Evolutionary conservation across 768 basidiomycete species (phyloP).

Genomic region (Boletus patriciae): DNA sequence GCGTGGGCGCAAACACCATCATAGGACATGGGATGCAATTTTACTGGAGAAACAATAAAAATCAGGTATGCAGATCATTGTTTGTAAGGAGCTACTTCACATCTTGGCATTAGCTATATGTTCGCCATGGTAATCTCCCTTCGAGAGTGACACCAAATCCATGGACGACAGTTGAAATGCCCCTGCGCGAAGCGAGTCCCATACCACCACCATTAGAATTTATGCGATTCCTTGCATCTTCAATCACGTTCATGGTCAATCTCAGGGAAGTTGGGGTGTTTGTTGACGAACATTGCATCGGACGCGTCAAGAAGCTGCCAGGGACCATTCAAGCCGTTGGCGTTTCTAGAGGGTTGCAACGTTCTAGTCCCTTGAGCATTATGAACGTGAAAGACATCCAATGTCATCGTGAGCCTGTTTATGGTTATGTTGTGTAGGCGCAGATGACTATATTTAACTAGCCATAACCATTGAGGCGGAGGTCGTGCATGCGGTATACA

Average conservation of each 20-base stretch:
- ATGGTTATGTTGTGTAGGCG: not conserved
- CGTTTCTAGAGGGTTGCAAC: constrained; percentile 55
- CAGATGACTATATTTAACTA: constrained; percentile 19
- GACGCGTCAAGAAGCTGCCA: constrained; percentile 57
- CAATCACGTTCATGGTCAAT: constrained; percentile 87
- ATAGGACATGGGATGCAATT: constrained; percentile 1
- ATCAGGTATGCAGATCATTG: not conserved
- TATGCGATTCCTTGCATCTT: constrained; percentile 86
- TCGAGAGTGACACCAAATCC: constrained; percentile 18
- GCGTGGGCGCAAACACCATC: not conserved
- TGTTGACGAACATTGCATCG: constrained; percentile 71
- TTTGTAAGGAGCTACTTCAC: not conserved
- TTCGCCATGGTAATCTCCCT: not conserved
- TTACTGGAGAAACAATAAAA: not conserved
- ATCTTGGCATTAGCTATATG: not conserved
- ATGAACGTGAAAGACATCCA: constrained; percentile 64
- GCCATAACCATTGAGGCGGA: constrained; percentile 77
- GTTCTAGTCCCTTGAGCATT: constrained; percentile 51
- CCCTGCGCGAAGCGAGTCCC: constrained; percentile 69
- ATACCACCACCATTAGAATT: constrained; percentile 82
- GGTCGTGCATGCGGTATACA: constrained; percentile 32
- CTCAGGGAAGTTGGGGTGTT: constrained; percentile 73
- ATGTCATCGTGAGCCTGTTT: constrained; percentile 32
- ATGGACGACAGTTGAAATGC: constrained; percentile 90
- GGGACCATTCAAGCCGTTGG: constrained; percentile 47